Base-by-base conservation (phyloP, 305 asterid genomes). In the Fraxinus albicans region DNA sequence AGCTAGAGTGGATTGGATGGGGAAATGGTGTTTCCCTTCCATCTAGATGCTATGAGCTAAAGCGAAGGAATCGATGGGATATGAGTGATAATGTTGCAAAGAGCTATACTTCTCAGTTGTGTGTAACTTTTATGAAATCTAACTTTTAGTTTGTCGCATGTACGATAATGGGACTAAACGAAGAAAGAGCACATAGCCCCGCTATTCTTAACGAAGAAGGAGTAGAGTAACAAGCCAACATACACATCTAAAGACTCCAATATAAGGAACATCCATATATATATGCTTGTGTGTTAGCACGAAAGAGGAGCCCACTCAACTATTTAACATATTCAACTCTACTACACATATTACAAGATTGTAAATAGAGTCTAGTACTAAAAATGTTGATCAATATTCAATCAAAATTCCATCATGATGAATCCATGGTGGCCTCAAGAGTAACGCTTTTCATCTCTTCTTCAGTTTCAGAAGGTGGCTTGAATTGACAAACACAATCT, bases 381-480 rank as follows among this genome's bases (percentile, higher is more conserved):
- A 17, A 8, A 55, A n/a, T 3, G n/a, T 55, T 55, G 67, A 55
- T 58, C 25, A 9, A 58, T 19, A 58, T 21, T 15, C 10, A 58
- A 58, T 8, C 13, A 19, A 58, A 58, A 63, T 58, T 58, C 33
- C 3, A 10, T 79, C 80, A 4, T 75, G 81, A 63, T 75, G 77
- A 69, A 36, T 73, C 53, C 34, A 1, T 65, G 53, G 4, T 19
- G 6, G 34, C 84, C 15, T 76, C 81, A 53, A 34, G 29, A 7
- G 29, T 63, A 63, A 27, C 13, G 55, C 82, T 36, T 15, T 47
- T 69, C 78, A 84, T 47, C 80, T 19, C 63, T 75, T 35, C 82
- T 42, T 79, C 85, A 23, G 40, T 27, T 35, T 63, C 55, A 76
- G 78, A 38, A 21, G n/a, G 36, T 8, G 82, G 82, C 33, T 80